phyloP scores from a whole-genome alignment of 2,329 filamentous ascomycete species.

The Malbranchea zuffiana region DNA sequence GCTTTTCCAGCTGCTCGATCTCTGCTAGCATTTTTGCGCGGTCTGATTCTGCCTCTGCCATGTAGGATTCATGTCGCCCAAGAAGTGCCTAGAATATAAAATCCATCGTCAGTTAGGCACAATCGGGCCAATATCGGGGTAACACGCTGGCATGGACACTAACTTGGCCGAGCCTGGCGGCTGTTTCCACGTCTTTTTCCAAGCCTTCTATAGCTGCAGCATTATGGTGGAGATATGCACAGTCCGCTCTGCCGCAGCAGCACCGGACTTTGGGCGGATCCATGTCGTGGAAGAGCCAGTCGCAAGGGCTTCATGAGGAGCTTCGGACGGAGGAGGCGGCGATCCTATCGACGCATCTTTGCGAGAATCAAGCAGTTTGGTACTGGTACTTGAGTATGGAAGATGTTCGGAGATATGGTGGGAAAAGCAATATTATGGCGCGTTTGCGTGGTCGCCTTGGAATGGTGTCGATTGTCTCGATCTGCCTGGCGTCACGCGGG shows the following conservation, averaged over 20 bases:
- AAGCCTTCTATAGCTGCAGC: conserved; percentile 64
- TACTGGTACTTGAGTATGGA: too few relatives aligned
- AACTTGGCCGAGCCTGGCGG: conserved; percentile 87
- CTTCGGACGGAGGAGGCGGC: too few relatives aligned
- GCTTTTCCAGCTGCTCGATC: conserved; percentile 63
- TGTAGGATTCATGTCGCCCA: conserved; percentile 84
- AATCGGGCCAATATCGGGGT: neutral
- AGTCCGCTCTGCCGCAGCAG: conserved; percentile 76
- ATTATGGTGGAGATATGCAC: conserved; percentile 71
- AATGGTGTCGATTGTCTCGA: too few relatives aligned
- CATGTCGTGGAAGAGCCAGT: too few relatives aligned
- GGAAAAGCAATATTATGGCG: too few relatives aligned
- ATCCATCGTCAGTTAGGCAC: conserved; percentile 5
- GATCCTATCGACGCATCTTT: too few relatives aligned
- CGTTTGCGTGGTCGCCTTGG: too few relatives aligned
- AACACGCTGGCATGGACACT: conserved; percentile 11
- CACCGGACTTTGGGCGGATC: conserved; percentile 39
- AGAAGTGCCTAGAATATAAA: conserved; percentile 60
- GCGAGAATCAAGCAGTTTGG: too few relatives aligned
- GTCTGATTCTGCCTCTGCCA: conserved; percentile 82
- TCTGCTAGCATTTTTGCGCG: conserved; percentile 59
- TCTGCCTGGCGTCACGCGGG: too few relatives aligned
- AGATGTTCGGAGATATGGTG: too few relatives aligned
- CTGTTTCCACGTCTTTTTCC: conserved; percentile 77
- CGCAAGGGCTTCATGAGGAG: too few relatives aligned